A percentile compares a stretch with the other conserved stretches of the same genome.
Conservation (phyloP, 164 flowering plant genomes). For the Vitis rupestris region DNA sequence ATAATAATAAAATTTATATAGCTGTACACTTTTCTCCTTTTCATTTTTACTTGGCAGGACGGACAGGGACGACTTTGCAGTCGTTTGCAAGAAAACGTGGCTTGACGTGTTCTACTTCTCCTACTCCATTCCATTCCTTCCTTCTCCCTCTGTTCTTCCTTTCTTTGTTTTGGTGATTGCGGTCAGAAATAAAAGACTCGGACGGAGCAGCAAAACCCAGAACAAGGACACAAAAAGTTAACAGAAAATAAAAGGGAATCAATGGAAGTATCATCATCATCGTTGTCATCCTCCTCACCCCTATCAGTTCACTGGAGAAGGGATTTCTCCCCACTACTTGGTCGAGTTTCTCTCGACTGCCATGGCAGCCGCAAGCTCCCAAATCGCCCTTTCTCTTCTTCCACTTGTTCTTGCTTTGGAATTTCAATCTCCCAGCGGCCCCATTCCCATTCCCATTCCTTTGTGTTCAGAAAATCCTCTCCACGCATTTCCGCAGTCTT, state of each 20-base stretch:
- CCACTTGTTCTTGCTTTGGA: constrained; percentile 24
- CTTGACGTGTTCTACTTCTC: constrained; percentile 15
- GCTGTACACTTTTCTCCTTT: too few relatives aligned
- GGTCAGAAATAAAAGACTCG: too few relatives aligned
- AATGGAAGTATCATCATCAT: constrained; percentile 24
- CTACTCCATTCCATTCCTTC: constrained; percentile 10
- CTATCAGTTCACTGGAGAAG: constrained; percentile 17
- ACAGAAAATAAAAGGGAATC: background rate
- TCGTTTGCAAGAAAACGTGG: too few relatives aligned
- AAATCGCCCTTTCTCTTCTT: constrained; percentile 16
- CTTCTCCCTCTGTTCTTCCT: constrained; percentile 8
- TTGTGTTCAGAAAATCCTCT: background rate
- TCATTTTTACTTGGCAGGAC: too few relatives aligned
- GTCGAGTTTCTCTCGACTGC: constrained; percentile 13
- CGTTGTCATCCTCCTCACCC: constrained; percentile 12
- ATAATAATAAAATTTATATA: too few relatives aligned
- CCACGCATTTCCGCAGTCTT: constrained; percentile 45
- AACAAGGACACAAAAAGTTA: background rate
- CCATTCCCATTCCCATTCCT: background rate
- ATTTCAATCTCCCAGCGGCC: constrained; percentile 14
- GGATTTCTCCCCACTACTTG: background rate
- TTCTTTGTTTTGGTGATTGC: background rate
- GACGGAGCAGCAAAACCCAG: too few relatives aligned
- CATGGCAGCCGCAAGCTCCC: constrained; percentile 11
- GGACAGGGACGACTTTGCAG: too few relatives aligned